phyloP scores from a whole-genome alignment of 2,329 filamentous ascomycete species.

The Ceratocystis destructans region DNA sequence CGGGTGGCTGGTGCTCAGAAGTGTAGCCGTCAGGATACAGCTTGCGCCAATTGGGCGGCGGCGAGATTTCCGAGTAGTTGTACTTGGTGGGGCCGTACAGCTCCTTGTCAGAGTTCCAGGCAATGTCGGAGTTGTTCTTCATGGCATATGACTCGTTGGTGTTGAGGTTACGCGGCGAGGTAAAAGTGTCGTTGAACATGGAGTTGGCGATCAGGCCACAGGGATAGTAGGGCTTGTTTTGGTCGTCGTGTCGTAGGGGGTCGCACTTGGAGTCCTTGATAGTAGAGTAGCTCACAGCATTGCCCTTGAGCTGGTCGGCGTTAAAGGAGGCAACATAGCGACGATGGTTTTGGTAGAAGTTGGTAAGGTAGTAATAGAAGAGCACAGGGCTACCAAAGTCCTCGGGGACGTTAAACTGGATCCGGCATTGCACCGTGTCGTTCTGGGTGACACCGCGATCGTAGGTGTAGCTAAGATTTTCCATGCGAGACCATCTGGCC shows the following conservation, averaged over 20 bases:
- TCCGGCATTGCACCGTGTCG: constrained; percentile 46
- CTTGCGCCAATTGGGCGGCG: constrained; percentile 72
- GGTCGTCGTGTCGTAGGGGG: constrained; percentile 47
- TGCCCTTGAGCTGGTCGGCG: constrained; percentile 64
- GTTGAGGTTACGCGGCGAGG: constrained; percentile 48
- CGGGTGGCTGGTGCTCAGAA: constrained; percentile 48
- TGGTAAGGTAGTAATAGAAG: constrained; percentile 89
- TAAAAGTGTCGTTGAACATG: constrained; percentile 87
- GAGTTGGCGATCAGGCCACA: constrained; percentile 96
- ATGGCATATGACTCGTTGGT: constrained; percentile 51
- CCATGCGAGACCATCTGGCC: constrained; percentile 31
- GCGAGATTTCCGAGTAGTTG: constrained; percentile 49
- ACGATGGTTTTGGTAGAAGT: constrained; percentile 98
- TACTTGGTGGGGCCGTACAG: constrained; percentile 64
- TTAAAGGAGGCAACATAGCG: constrained; percentile 88
- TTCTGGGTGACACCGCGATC: constrained; percentile 26
- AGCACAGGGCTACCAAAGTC: constrained; percentile 68
- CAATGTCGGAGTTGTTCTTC: constrained; percentile 60
- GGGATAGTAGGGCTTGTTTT: constrained; percentile 66
- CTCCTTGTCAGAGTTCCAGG: constrained; percentile 71
- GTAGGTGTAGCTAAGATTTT: constrained; percentile 30
- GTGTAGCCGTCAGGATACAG: constrained; percentile 61
- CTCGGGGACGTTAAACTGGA: constrained; percentile 69
- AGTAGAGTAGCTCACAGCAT: constrained; percentile 42
- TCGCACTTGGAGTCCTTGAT: constrained; percentile 61